These are phyloP conservation scores for Melaleuca quinquenervia DNA, from an alignment of 345 rosid species.

Conservation along the genomic window DNA sequence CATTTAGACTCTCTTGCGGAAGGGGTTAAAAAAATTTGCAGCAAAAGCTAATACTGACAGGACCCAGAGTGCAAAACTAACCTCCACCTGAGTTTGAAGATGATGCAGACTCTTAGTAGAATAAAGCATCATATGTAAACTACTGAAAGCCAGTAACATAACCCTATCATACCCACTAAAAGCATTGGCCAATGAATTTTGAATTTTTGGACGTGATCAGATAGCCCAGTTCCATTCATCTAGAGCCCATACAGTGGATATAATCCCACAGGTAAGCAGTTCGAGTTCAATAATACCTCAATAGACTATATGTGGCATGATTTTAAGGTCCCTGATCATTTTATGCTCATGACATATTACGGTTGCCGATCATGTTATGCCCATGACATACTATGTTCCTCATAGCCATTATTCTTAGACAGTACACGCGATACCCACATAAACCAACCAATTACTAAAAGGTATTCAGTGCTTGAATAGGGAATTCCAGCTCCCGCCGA, in stretches of 20 bases:
- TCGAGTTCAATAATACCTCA: background rate
- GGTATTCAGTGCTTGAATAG: background rate
- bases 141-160: background rate
- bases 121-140: background rate
- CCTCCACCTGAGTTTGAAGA: background rate
- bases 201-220: background rate
- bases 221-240: background rate
- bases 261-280: background rate
- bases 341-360: background rate
- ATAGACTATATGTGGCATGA: background rate
- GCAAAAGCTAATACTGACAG: background rate
- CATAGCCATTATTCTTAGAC: background rate
- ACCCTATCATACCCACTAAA: background rate
- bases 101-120: background rate
- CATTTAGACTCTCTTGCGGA: background rate
- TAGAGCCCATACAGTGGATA: background rate
- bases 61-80: background rate
- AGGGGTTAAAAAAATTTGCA: background rate
- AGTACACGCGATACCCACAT: background rate
- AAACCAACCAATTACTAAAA: background rate
- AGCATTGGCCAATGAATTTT: background rate
- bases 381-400: background rate
- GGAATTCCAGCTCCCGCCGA: background rate
- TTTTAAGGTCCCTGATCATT: background rate
- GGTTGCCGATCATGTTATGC: background rate